Evolutionary conservation across 192 early-diverging fungal species (phyloP).

Genomic region (Coemansia biformis): DNA sequence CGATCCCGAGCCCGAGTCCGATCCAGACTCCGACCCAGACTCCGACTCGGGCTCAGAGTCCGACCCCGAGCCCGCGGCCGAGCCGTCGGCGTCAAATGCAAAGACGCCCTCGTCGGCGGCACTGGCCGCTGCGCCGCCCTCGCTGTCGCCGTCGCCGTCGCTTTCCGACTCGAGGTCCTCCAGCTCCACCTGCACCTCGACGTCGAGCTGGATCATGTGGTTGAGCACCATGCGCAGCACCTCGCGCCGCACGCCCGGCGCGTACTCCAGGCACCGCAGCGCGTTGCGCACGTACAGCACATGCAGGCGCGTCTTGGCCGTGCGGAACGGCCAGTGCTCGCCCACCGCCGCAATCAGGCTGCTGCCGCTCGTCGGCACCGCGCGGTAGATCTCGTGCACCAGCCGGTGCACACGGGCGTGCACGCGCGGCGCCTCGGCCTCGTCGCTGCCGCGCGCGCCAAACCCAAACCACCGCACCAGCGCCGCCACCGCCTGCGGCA

Average conservation of each 20-base stretch:
- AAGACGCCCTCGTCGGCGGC: too few species aligned
- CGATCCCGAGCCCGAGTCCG: constrained; percentile 13
- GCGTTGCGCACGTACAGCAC: constrained; percentile 61
- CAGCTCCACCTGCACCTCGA: constrained; percentile 83
- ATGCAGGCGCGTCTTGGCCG: constrained; percentile 21
- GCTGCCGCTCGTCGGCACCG: constrained; percentile 33
- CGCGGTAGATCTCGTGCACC: constrained; percentile 23
- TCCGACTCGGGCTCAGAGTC: neutral
- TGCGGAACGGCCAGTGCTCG: constrained; percentile 21
- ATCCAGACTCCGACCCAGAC: neutral
- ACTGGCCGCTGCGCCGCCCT: too few species aligned
- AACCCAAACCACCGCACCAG: constrained; percentile 35
- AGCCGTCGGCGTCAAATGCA: neutral
- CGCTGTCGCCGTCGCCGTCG: neutral
- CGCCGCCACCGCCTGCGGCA: constrained; percentile 27
- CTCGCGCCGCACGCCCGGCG: constrained; percentile 61
- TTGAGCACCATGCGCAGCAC: constrained; percentile 74
- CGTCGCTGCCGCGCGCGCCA: constrained; percentile 14
- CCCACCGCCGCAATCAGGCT: constrained; percentile 24
- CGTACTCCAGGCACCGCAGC: constrained; percentile 71
- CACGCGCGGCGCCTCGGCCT: constrained; percentile 11
- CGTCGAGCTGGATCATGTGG: constrained; percentile 84
- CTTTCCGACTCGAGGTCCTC: constrained; percentile 66
- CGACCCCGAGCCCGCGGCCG: neutral
- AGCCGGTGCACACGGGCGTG: constrained; percentile 22